These are phyloP conservation scores for Lanzia echinophila DNA, from an alignment of 2,329 filamentous ascomycete species.

Conservation along the genomic window DNA sequence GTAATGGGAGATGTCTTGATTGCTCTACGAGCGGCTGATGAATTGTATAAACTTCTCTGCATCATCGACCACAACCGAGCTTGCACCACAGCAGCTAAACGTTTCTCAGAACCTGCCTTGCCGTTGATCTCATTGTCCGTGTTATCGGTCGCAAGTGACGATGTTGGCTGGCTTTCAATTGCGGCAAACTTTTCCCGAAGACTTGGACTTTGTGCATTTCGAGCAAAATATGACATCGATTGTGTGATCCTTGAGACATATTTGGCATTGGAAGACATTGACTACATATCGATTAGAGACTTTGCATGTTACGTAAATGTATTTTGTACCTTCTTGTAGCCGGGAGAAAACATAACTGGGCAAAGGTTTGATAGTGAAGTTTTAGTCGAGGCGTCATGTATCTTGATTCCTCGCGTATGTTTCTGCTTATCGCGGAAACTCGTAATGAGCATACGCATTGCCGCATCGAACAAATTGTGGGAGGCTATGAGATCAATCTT, in stretches of 20 bases:
- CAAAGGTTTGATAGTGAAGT: slow-evolving; percentile 15
- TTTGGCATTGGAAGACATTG: slow-evolving; percentile 7
- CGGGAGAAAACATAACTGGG: slow-evolving; percentile 25
- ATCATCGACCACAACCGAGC: slow-evolving; percentile 24
- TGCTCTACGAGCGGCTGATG: slow-evolving; percentile 7
- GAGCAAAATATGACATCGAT: slow-evolving; percentile 5
- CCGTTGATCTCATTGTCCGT: background rate
- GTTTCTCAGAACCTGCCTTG: slow-evolving; percentile 5
- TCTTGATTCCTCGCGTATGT: slow-evolving; percentile 7
- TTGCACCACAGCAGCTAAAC: slow-evolving; percentile 16
- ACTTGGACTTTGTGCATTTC: slow-evolving; percentile 5
- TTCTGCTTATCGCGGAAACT: slow-evolving; percentile 1
- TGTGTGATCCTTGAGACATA: slow-evolving; percentile 7
- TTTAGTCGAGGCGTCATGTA: slow-evolving; percentile 10
- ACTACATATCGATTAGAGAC: background rate
- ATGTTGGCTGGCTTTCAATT: background rate
- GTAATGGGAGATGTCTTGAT: background rate
- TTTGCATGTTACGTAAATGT: too few species aligned
- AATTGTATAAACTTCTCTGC: slow-evolving; percentile 19
- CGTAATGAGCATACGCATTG: slow-evolving; percentile 14
- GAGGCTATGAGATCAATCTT: background rate
- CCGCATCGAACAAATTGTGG: slow-evolving; percentile 10
- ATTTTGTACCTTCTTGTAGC: slow-evolving; percentile 22
- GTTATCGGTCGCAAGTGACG: background rate
- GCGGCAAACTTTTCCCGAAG: slow-evolving; percentile 3